A percentile compares a stretch with the other conserved stretches of the same genome.
These are phyloP conservation scores for Ensete ventricosum DNA, from an alignment of 176 grass and related monocot species.

Conservation along the genomic window DNA sequence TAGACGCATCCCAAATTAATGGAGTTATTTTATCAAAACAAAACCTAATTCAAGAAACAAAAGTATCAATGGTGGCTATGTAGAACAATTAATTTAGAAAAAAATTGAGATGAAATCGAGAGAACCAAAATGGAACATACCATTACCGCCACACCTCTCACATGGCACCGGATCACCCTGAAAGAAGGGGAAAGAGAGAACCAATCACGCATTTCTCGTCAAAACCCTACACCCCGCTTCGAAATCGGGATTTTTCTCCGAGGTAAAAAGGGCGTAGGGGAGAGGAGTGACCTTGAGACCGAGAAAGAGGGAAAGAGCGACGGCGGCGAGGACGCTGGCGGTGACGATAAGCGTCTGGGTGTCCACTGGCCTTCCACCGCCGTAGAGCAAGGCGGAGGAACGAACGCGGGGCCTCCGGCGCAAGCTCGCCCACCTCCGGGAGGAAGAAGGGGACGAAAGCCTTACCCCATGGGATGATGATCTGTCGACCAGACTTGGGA, in stretches of 20 bases:
- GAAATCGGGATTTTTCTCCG: not conserved
- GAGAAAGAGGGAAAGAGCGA: slow-evolving; percentile 59
- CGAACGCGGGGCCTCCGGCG: slow-evolving; percentile 1
- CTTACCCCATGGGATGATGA: not conserved
- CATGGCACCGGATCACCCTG: slow-evolving; percentile 73
- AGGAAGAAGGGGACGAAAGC: not conserved
- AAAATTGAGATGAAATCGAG: not conserved
- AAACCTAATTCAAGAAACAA: not conserved
- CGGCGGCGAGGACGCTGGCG: slow-evolving; percentile 42
- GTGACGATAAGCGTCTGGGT: slow-evolving; percentile 75
- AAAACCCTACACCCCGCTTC: not conserved
- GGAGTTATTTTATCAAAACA: not conserved
- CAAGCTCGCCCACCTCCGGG: not conserved
- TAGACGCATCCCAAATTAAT: too few relatives aligned
- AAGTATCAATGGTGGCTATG: not conserved
- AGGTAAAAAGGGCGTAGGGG: not conserved
- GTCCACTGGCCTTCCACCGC: slow-evolving; percentile 36
- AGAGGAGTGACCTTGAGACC: slow-evolving; percentile 52
- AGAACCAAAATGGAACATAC: slow-evolving; percentile 14
- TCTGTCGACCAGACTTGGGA: not conserved
- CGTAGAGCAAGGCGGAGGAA: slow-evolving; percentile 26
- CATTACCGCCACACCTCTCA: slow-evolving; percentile 70
- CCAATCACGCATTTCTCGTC: not conserved
- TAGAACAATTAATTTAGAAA: not conserved
- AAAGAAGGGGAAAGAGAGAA: not conserved